Evolutionary conservation across 306 rosid genomes (phyloP).

Genomic region (Psophocarpus tetragonolobus): DNA sequence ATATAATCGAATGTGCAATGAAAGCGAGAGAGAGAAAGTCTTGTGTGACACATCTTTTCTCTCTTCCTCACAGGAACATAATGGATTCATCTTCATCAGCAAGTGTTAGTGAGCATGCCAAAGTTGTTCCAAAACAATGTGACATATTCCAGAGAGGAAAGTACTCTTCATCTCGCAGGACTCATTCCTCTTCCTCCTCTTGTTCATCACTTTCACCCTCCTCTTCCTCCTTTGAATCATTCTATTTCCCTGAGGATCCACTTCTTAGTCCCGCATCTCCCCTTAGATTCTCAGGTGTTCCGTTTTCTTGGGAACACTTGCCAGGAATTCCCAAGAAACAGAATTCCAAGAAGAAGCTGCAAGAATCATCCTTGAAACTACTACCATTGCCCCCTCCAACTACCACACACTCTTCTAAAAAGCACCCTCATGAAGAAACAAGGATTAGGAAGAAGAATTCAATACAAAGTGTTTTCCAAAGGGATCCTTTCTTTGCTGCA

Average conservation of each 20-base stretch:
- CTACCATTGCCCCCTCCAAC: slow-evolving; percentile 74
- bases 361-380: slow-evolving; percentile 45
- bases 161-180: slow-evolving; percentile 47
- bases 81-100: slow-evolving; percentile 51
- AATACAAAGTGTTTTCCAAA: slow-evolving; percentile 29
- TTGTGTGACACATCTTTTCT: slow-evolving; percentile 17
- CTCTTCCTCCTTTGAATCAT: slow-evolving; percentile 51
- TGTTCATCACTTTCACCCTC: slow-evolving; percentile 45
- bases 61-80: slow-evolving; percentile 12
- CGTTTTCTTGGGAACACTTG: slow-evolving; percentile 94
- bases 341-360: slow-evolving; percentile 38
- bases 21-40: background rate
- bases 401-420: slow-evolving; percentile 40
- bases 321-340: slow-evolving; percentile 95
- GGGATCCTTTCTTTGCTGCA: slow-evolving; percentile 91
- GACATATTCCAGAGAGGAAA: slow-evolving; percentile 35
- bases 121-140: slow-evolving; percentile 39
- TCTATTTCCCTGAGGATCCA: slow-evolving; percentile 48
- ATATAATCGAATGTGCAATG: slow-evolving; percentile 24
- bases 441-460: slow-evolving; percentile 37
- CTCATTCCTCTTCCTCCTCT: slow-evolving; percentile 62
- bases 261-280: slow-evolving; percentile 54
- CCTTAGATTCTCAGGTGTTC: slow-evolving; percentile 69
- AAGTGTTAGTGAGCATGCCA: slow-evolving; percentile 25
- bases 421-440: slow-evolving; percentile 37